Base-by-base conservation (phyloP, 306 rosid species). In the Dalbergia cochinchinensis region DNA sequence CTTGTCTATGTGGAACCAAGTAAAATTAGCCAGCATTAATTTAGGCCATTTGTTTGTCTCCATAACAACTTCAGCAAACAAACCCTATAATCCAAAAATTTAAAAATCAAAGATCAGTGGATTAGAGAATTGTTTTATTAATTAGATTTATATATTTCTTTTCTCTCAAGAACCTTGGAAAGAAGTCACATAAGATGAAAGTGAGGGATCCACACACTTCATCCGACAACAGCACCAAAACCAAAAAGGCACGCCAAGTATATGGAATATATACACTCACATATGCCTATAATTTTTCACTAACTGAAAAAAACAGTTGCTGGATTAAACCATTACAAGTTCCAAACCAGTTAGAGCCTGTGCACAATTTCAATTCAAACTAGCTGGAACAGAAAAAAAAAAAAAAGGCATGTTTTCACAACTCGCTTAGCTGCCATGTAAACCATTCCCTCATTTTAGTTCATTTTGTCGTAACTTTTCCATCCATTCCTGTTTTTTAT, bases 201-300 rank as follows among this genome's bases (percentile, higher is more conserved):
- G 81, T 69, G 57, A 50, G 33, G 85, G 69, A 69, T 82, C 85
- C 16, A 51, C 61, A 59, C n/a, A 35, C 35, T 20, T 60, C 61
- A 33, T 61, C 65, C 44, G 6, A 55, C 35, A 18, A 31, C 7
- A 34, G 19, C 35, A 64, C 53, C 53, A 63, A 76, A 63, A 63
- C 63, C 63, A 16, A 48, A 76, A 76, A 35, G 73, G 53, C 8
- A 18, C 16, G 37, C 41, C 11, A 76, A 63, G 69, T 60, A 51
- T 9, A 51, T 14, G 31, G 48, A 63, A 31, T 33, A 33, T 75
- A 16, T 45, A 9, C 53, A 18, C 14, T 33, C 31, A 18, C 65
- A 18, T 48, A 4, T 53, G 7, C 20, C 8, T 34, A 63, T 75
- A 9, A 62, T 42, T 63, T 35, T 64, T 12, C n/a, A 50, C 11